phyloP scores from a whole-genome alignment of 352 stramenopile species.

The Phytophthora lateralis region DNA sequence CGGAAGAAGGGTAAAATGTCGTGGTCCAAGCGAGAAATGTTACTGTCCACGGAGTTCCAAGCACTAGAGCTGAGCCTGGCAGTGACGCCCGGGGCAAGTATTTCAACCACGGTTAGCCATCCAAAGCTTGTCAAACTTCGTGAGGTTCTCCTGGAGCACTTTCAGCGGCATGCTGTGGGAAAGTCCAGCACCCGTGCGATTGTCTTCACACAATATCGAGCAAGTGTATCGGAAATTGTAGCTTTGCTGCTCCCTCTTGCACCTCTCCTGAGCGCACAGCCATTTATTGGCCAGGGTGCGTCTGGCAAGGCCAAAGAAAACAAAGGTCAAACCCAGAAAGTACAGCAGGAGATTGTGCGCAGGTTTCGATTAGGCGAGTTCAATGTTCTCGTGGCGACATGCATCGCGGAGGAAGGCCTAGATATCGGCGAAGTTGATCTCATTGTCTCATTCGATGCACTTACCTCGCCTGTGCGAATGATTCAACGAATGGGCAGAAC shows the following conservation, averaged over 20 bases:
- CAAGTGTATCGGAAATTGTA: constrained; percentile 95
- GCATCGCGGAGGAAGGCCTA: constrained; percentile 96
- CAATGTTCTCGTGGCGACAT: constrained; percentile 95
- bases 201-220: constrained; percentile 97
- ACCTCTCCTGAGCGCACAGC: constrained; percentile 87
- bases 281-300: constrained; percentile 94
- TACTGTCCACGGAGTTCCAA: constrained; percentile 77
- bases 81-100: constrained; percentile 14
- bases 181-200: constrained; percentile 94
- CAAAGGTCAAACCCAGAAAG: constrained; percentile 93
- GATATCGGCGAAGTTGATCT: constrained; percentile 96
- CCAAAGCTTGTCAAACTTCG: constrained; percentile 92
- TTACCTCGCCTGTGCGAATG: constrained; percentile 95
- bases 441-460: constrained; percentile 93
- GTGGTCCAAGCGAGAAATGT: constrained; percentile 84
- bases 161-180: constrained; percentile 67
- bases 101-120: constrained; percentile 44
- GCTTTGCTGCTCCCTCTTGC: constrained; percentile 63
- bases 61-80: constrained; percentile 55
- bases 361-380: constrained; percentile 88
- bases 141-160: constrained; percentile 88
- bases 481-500: constrained; percentile 97
- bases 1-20: constrained; percentile 55
- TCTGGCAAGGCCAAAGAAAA: constrained; percentile 83
- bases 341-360: constrained; percentile 95